phyloP scores from a whole-genome alignment of 1,284 basidiomycete species.

The Acaromyces ingoldii region DNA sequence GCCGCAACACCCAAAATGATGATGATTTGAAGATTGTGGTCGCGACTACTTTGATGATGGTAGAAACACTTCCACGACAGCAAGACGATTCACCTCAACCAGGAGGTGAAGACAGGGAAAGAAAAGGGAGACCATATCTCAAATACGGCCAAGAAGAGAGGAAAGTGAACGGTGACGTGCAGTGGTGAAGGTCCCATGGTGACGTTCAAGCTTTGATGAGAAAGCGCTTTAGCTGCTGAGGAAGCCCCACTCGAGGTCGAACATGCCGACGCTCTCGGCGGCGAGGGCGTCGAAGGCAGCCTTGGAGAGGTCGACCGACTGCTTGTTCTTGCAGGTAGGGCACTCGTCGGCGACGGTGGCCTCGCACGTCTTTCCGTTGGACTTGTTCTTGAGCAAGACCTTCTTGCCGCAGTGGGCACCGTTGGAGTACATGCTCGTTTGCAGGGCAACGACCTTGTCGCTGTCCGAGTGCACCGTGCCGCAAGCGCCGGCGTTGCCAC shows the following conservation, averaged over 20 bases:
- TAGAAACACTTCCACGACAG: too few relatives aligned
- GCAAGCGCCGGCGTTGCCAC: conserved; percentile 45
- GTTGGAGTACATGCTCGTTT: conserved; percentile 31
- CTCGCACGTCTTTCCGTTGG: conserved; percentile 57
- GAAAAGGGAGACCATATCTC: too few relatives aligned
- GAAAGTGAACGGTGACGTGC: too few relatives aligned
- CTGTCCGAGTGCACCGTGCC: conserved; percentile 37
- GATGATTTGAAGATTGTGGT: too few relatives aligned
- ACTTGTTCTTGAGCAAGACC: conserved; percentile 57
- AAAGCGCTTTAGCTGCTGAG: conserved; percentile 1
- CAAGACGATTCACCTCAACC: too few relatives aligned
- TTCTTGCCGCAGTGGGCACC: conserved; percentile 65
- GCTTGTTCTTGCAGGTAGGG: conserved; percentile 58
- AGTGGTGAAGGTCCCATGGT: too few relatives aligned
- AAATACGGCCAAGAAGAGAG: too few relatives aligned
- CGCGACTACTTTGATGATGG: too few relatives aligned
- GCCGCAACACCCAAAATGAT: too few relatives aligned
- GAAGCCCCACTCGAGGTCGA: conserved; percentile 51
- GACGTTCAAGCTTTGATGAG: too few relatives aligned
- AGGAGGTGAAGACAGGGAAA: too few relatives aligned
- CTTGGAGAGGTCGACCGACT: conserved; percentile 75
- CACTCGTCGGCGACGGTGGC: conserved; percentile 53
- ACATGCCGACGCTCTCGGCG: conserved; percentile 58
- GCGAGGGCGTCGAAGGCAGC: conserved; percentile 67
- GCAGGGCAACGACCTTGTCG: conserved; percentile 21